phyloP scores from a whole-genome alignment of 441 rosid genomes.

The Populus hybrid region DNA sequence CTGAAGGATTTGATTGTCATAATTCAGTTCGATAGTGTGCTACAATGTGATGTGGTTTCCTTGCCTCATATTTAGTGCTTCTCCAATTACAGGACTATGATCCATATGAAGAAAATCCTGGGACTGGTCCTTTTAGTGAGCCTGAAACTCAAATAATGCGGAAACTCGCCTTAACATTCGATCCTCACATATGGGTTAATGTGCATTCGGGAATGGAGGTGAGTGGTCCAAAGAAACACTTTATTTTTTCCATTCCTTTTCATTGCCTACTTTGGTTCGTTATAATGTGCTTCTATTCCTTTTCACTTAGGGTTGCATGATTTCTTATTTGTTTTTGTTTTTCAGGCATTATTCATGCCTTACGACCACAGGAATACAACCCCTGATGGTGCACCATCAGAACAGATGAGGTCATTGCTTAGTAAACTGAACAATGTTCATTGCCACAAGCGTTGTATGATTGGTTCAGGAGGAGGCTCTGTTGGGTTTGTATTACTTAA shows the following conservation, averaged over 20 bases:
- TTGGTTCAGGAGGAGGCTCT: constrained; percentile 98
- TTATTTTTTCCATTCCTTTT: neutral
- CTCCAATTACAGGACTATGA: constrained; percentile 70
- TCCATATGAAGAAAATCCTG: constrained; percentile 99
- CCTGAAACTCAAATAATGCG: constrained; percentile 96
- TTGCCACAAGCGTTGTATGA: constrained; percentile 80
- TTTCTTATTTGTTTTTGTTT: neutral
- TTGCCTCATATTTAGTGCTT: constrained; percentile 20
- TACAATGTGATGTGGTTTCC: neutral
- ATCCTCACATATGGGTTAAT: constrained; percentile 94
- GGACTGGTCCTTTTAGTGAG: constrained; percentile 88
- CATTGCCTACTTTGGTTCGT: neutral
- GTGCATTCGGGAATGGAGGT: constrained; percentile 99
- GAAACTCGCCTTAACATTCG: constrained; percentile 86
- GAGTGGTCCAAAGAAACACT: constrained; percentile 12
- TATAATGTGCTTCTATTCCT: neutral
- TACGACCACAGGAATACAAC: constrained; percentile 94
- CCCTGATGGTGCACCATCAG: constrained; percentile 65
- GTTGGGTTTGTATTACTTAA: constrained; percentile 74
- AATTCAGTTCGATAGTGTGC: constrained; percentile 6
- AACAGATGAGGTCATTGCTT: constrained; percentile 69
- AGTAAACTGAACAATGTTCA: constrained; percentile 67
- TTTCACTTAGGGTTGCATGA: neutral
- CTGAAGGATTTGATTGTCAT: neutral
- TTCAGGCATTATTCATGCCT: constrained; percentile 96